These are phyloP conservation scores for Aspergillus sojae DNA, from an alignment of 2,329 filamentous ascomycete species.

Conservation along the genomic window DNA sequence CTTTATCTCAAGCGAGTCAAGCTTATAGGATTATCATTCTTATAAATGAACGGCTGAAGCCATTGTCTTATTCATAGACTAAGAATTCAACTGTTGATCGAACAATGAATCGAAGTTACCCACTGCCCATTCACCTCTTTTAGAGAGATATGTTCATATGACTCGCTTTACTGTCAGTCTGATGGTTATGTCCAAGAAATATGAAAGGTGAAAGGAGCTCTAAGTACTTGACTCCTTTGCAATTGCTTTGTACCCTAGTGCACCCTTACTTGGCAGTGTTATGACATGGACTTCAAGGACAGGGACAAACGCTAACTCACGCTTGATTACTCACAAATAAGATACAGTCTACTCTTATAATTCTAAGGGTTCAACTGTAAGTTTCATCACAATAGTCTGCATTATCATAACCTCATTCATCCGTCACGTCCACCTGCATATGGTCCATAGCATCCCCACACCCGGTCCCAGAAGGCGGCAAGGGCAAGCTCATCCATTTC, in stretches of 20 bases:
- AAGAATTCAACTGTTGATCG: not conserved
- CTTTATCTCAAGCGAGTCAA: not conserved
- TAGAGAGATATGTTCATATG: not conserved
- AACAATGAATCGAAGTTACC: not conserved
- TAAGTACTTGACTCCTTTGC: not conserved
- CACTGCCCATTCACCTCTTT: not conserved
- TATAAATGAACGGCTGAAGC: not conserved
- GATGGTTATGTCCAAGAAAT: not conserved
- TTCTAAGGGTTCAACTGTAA: not conserved
- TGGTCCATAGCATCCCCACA: conserved; percentile 8
- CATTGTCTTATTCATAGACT: not conserved
- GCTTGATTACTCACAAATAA: not conserved
- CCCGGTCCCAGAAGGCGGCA: conserved; percentile 12
- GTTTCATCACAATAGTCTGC: not conserved
- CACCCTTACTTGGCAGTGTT: not conserved
- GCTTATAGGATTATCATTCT: not conserved
- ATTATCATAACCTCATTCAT: not conserved
- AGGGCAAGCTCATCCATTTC: conserved; percentile 14
- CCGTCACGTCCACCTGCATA: conserved; percentile 5
- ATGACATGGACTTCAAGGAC: too few relatives aligned
- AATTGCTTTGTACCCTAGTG: not conserved
- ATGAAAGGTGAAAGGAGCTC: not conserved
- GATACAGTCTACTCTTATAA: not conserved
- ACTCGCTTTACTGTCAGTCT: not conserved
- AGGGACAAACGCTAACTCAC: not conserved